Evolutionary conservation across 1,139 yeast genomes (phyloP).

Genomic region (Saccharomyces hybrid): DNA sequence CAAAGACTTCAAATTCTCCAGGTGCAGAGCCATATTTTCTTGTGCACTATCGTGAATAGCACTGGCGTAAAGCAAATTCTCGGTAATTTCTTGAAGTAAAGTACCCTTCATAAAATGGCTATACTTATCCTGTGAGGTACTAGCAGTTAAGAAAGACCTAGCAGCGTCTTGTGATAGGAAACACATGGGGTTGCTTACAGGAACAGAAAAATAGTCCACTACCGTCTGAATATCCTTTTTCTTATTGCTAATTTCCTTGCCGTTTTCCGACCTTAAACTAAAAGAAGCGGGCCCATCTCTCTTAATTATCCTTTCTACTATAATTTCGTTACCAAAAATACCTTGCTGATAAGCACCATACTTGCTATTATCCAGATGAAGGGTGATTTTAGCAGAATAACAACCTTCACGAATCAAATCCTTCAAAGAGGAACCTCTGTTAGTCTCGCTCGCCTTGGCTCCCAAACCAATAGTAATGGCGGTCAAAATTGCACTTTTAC

Average conservation of each 20-base stretch:
- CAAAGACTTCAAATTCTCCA: slow-evolving; percentile 24
- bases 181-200: slow-evolving; percentile 87
- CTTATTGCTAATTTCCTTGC: slow-evolving; percentile 50
- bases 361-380: slow-evolving; percentile 58
- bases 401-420: slow-evolving; percentile 75
- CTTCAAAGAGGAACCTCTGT: slow-evolving; percentile 66
- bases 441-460: slow-evolving; percentile 88
- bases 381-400: slow-evolving; percentile 50
- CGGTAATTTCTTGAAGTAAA: slow-evolving; percentile 52
- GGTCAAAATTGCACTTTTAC: slow-evolving; percentile 87
- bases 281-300: slow-evolving; percentile 46
- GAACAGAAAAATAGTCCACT: slow-evolving; percentile 61
- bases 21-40: slow-evolving; percentile 23
- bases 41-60: slow-evolving; percentile 17
- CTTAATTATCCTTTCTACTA: slow-evolving; percentile 61
- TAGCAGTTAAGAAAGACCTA: slow-evolving; percentile 72
- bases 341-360: slow-evolving; percentile 55
- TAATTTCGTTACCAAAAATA: slow-evolving; percentile 58
- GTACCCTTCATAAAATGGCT: slow-evolving; percentile 75
- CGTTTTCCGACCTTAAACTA: slow-evolving; percentile 44
- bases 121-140: slow-evolving; percentile 64
- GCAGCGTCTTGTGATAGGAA: slow-evolving; percentile 93
- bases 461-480: slow-evolving; percentile 89
- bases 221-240: slow-evolving; percentile 62
- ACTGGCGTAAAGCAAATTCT: slow-evolving; percentile 41